Evolutionary conservation across 176 grass and related monocot genomes (phyloP), one percentile per base, ranked within the genome.

Genomic region (Typha latifolia): DNA sequence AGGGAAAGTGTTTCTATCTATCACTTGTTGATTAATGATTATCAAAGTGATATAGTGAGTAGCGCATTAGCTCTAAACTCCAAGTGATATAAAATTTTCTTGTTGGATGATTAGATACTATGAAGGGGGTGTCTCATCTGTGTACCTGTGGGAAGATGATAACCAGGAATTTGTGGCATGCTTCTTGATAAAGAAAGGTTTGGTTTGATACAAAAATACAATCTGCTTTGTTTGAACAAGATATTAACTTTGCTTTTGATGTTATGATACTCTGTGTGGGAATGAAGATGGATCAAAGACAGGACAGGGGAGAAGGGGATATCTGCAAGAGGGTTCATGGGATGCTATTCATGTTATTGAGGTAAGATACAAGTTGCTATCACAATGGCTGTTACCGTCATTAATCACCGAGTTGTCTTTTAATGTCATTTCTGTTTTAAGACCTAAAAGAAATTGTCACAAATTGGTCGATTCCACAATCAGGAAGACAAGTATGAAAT

Each of bases 101-200:
- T 62, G 37, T 52, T 72, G 74, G 49, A 71, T 61, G 69, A 55
- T 55, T 87, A 99, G 95, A 84, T 99, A 99, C 61, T 99, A 99
- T 69, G 95, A 99, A 87, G 95, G 95, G 73, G 89, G 89, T 31
- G 85, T 99, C 50, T 90, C 95, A 66, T 99, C 89, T 50, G 95
- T 99, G 65, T 99, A 99, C 70, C 74, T 99, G 47, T 99, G 89
- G 89, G 89, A 99, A 62, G 78, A 87, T 79, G 89, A 99, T 64
- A 81, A 85, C 5, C 62, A 90, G 67, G 77, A 89, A 55, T 90
- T 99, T 66, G 85, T 94, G 19, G 86, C 86, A 21, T 99, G 95
- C 77, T 99, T 99, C 84, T 87, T 99, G 73, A 90, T 90, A 81
- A 99, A 99, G 83, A 99, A 99, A 90, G 86, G 95, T 94, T 29